Base-by-base conservation (phyloP, 345 rosid genomes). In the Eucalyptus dawsonii region DNA sequence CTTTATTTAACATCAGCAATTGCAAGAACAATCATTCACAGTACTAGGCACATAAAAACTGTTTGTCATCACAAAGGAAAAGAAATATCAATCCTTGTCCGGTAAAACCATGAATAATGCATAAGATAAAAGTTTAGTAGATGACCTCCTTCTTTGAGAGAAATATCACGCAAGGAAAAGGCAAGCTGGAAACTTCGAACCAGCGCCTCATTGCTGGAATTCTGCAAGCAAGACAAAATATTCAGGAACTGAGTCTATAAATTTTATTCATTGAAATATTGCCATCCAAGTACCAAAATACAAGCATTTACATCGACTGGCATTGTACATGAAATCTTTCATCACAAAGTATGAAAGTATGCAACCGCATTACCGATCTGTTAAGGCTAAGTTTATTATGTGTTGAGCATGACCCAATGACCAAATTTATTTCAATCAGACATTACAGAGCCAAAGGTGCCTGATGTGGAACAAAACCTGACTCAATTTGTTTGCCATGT, bases 161-260 rank as follows among this genome's bases (percentile, higher is more conserved):
- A 95, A 88, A 96, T 92, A 90, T 95, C 92, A 89, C 96, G 96
- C 94, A 98, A 91, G 87, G 99, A 95, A 93, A 97, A 95, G 81
- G 98, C 99, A 83, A 97, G 95, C 92, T 98, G 99, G 92, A 96
- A 96, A 90, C 99, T 96, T 90, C 97, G 95, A 88, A 94, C 92
- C 89, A 98, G 93, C 86, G 93, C 94, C 88, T 98, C 96, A 87
- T 93, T 92, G 90, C 97, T 95, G 86, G 98, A 97, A 91, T 97
- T 97, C 99, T 97, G 99, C 89, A 91, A 87, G 89, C 89, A 17
- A 86, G 65, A 56, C 50, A 40, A 87, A 83, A 62, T 50, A 37
- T 27, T 25, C 31, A 80, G 15, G 87, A 85, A 86, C 45, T 40
- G 87, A 83, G 47, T 22, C 85, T 21, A 21, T 21, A 37, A 42